These are phyloP conservation scores for Zygoascus flipseniorum DNA, from an alignment of 805 yeast species.

Conservation along the genomic window DNA sequence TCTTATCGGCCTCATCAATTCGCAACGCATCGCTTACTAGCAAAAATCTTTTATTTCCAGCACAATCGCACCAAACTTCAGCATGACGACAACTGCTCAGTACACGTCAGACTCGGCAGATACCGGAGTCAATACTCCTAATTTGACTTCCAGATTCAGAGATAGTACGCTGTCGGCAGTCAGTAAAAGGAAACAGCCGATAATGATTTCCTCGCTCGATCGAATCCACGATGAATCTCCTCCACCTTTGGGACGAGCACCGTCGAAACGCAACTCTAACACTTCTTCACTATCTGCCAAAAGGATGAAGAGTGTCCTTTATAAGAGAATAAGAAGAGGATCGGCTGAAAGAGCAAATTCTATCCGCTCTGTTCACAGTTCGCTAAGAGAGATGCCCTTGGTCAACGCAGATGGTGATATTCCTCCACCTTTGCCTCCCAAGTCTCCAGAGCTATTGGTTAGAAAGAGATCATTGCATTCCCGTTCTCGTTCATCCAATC, in stretches of 20 bases:
- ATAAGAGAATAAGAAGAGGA: not conserved
- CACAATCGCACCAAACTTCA: not conserved
- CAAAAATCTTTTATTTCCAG: not conserved
- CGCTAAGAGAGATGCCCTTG: not conserved
- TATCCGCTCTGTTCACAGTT: not conserved
- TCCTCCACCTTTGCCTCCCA: not conserved
- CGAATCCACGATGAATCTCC: not conserved
- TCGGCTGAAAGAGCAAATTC: not conserved
- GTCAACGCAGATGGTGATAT: not conserved
- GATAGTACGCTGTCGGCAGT: slow-evolving; percentile 5
- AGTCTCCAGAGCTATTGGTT: not conserved
- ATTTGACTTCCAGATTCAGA: not conserved
- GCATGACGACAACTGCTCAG: not conserved
- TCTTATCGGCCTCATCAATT: not conserved
- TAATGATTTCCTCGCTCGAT: slow-evolving; percentile 1
- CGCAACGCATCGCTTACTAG: not conserved
- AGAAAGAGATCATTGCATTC: slow-evolving; percentile 1
- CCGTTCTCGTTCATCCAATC: slow-evolving; percentile 1
- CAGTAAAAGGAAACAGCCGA: slow-evolving; percentile 1
- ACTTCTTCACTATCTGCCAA: not conserved
- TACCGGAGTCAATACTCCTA: slow-evolving; percentile 9
- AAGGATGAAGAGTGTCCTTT: not conserved
- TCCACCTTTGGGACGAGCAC: not conserved
- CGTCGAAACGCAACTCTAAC: not conserved
- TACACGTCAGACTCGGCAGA: not conserved